phyloP scores from a whole-genome alignment of 345 rosid genomes.

The Luvunga scandens region DNA sequence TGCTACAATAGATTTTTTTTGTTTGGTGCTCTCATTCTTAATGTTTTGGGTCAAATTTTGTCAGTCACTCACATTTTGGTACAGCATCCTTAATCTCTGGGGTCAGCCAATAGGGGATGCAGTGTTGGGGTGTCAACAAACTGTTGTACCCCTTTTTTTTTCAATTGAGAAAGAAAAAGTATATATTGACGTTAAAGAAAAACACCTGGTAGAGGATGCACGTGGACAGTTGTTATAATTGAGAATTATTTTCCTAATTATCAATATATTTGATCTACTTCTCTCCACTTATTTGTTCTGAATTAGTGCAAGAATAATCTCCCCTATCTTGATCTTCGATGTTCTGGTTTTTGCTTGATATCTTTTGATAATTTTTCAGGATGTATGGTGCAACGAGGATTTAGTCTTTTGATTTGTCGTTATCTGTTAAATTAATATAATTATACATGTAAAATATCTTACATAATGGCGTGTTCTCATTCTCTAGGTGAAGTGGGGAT shows the following conservation, averaged over 20 bases:
- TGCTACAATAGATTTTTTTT: background rate
- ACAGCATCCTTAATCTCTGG: background rate
- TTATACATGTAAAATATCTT: background rate
- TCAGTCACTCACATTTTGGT: background rate
- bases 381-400: background rate
- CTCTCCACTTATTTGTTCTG: background rate
- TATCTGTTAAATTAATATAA: background rate
- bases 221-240: background rate
- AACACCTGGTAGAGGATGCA: background rate
- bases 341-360: background rate
- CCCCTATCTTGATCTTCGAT: background rate
- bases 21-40: background rate
- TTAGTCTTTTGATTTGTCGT: background rate
- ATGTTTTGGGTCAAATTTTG: background rate
- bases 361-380: background rate
- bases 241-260: background rate
- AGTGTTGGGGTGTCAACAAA: background rate
- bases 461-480: conserved; percentile 4
- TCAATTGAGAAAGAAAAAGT: background rate
- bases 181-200: background rate
- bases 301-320: background rate
- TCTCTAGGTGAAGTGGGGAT: conserved; percentile 93
- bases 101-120: background rate
- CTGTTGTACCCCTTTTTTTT: background rate
- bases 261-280: background rate